Conservation (phyloP, 768 basidiomycete genomes). For the Solioccasus polychromus region DNA sequence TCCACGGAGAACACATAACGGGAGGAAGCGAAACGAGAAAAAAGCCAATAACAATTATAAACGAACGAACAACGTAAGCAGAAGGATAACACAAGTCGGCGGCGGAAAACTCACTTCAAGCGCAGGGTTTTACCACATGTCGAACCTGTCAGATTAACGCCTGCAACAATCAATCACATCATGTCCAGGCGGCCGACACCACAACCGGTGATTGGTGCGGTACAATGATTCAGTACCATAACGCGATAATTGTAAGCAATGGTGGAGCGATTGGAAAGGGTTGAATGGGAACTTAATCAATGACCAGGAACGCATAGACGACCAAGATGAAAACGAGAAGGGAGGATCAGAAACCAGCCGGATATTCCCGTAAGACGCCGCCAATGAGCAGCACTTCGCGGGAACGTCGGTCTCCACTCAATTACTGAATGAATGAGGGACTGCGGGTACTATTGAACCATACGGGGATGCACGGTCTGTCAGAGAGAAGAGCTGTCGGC, state of each 20-base stretch:
- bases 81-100: not conserved
- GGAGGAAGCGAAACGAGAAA: not conserved
- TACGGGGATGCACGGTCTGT: too few relatives aligned
- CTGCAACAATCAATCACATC: constrained; percentile 34
- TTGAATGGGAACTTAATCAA: constrained; percentile 14
- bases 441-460: too few relatives aligned
- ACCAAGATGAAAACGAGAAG: not conserved
- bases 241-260: not conserved
- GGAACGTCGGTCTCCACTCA: too few relatives aligned
- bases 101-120: constrained; percentile 59
- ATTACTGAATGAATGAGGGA: too few relatives aligned
- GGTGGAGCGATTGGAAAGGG: not conserved
- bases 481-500: too few relatives aligned
- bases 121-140: constrained; percentile 95
- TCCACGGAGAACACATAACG: not conserved
- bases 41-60: not conserved
- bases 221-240: not conserved
- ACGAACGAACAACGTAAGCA: constrained; percentile 1
- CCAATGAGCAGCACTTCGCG: too few relatives aligned
- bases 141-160: constrained; percentile 86
- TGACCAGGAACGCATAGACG: not conserved
- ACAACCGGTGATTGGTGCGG: constrained; percentile 1
- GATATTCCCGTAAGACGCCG: too few relatives aligned
- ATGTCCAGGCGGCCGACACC: too few relatives aligned
- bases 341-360: not conserved